Percentiles rank a stretch among this genome's conserved stretches.
Evolutionary conservation across 768 basidiomycete species (phyloP).

Genomic region (Mycena filopes): DNA sequence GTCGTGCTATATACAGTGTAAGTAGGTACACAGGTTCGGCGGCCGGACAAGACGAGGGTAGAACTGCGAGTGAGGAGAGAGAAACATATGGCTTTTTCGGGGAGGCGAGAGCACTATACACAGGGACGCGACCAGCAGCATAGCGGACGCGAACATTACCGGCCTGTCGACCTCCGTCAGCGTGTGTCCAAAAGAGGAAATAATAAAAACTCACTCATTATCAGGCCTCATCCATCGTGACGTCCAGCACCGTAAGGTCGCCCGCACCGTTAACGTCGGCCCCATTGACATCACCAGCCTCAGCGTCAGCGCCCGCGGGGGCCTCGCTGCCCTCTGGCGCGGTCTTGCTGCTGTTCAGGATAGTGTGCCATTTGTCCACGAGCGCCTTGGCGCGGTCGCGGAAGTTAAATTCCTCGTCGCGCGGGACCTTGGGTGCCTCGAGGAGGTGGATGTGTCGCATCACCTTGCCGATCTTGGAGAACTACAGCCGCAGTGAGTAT

Average conservation of each 20-base stretch:
- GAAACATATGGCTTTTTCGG: no score
- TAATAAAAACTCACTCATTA: no score
- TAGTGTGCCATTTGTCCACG: conserved; percentile 75
- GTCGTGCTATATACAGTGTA: no score
- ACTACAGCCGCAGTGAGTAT: conserved; percentile 47
- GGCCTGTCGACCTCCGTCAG: no score
- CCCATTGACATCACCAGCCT: not conserved
- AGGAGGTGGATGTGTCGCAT: conserved; percentile 86
- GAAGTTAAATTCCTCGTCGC: conserved; percentile 73
- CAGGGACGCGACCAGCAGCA: no score
- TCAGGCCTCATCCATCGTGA: conserved; percentile 16
- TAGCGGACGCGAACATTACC: no score
- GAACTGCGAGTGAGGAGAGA: no score
- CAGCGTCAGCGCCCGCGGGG: conserved; percentile 40
- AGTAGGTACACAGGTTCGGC: no score
- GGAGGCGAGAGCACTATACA: no score
- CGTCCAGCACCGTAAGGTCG: conserved; percentile 25
- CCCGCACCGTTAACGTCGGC: conserved; percentile 17
- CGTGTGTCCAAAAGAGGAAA: no score
- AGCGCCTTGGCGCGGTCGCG: conserved; percentile 72
- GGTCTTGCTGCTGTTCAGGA: conserved; percentile 49
- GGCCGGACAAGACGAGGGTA: no score
- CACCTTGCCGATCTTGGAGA: conserved; percentile 86
- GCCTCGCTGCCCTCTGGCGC: not conserved
- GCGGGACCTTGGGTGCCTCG: conserved; percentile 64